Evolutionary conservation across 1,284 basidiomycete genomes (phyloP).

Genomic region (Tylopilus sp.): DNA sequence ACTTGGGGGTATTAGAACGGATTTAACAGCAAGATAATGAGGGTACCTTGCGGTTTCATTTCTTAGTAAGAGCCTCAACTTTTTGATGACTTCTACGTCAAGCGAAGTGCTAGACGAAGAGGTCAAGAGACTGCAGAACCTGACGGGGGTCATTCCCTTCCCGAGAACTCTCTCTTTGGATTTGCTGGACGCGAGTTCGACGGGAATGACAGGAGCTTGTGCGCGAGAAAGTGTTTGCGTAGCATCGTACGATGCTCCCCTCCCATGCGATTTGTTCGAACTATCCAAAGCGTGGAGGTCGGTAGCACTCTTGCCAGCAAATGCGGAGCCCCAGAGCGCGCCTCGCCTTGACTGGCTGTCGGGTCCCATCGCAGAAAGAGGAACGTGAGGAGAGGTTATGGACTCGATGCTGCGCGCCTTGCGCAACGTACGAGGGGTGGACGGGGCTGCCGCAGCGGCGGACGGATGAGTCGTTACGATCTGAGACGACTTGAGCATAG

Average conservation of each 20-base stretch:
- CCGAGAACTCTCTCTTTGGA: conserved; percentile 44
- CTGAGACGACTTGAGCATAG: conserved; percentile 85
- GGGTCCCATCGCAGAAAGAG: conserved; percentile 33
- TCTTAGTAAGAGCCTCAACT: conserved; percentile 72
- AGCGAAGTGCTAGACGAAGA: conserved; percentile 63
- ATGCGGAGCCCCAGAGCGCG: conserved; percentile 38
- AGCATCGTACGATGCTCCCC: conserved; percentile 54
- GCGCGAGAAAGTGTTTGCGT: conserved; percentile 45
- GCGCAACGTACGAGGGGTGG: conserved; percentile 45
- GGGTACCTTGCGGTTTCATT: conserved; percentile 80
- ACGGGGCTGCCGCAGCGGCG: conserved; percentile 27
- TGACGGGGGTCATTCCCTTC: conserved; percentile 59
- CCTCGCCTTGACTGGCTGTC: conserved; percentile 42
- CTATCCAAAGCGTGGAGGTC: conserved; percentile 22
- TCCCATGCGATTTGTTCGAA: conserved; percentile 37
- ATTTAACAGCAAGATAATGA: not conserved
- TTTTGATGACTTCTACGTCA: conserved; percentile 75
- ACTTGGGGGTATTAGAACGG: conserved; percentile 35
- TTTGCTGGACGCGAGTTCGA: conserved; percentile 33
- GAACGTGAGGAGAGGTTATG: conserved; percentile 50
- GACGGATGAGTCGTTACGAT: conserved; percentile 51
- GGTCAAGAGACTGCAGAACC: conserved; percentile 60
- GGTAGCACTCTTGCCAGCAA: conserved; percentile 44
- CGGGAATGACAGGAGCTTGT: conserved; percentile 45
- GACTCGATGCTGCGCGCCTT: conserved; percentile 69